A percentile compares a stretch with the other conserved stretches of the same genome.
phyloP scores from a whole-genome alignment of 108 stramenopile species.

The Nitzschia palea region DNA sequence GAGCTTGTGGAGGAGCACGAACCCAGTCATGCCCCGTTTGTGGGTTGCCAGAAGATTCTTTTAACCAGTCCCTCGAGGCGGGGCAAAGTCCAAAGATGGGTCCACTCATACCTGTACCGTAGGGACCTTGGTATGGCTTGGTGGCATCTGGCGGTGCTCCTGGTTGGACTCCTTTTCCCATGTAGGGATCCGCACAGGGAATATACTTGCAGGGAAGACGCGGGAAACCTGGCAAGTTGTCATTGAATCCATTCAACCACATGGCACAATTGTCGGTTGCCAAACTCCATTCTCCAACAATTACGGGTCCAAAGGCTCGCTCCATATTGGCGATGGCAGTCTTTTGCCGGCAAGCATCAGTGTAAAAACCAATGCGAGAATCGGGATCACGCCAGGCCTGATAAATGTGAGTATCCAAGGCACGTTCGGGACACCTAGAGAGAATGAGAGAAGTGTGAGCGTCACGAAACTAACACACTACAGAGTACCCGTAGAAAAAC shows the following conservation, averaged over 20 bases:
- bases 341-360: slow-evolving; percentile 82
- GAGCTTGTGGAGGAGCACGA: slow-evolving; percentile 68
- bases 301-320: slow-evolving; percentile 77
- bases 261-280: slow-evolving; percentile 89
- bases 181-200: slow-evolving; percentile 83
- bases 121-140: slow-evolving; percentile 78
- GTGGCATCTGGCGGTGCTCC: slow-evolving; percentile 82
- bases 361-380: slow-evolving; percentile 71
- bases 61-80: slow-evolving; percentile 77
- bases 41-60: slow-evolving; percentile 57
- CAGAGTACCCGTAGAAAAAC: background rate
- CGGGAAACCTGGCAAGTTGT: slow-evolving; percentile 81
- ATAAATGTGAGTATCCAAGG: slow-evolving; percentile 92
- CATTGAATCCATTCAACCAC: slow-evolving; percentile 97
- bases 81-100: slow-evolving; percentile 80
- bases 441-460: background rate
- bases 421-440: slow-evolving; percentile 76
- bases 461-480: background rate
- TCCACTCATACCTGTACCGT: slow-evolving; percentile 84
- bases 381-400: slow-evolving; percentile 91
- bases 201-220: slow-evolving; percentile 80
- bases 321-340: slow-evolving; percentile 75
- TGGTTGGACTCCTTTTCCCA: slow-evolving; percentile 81
- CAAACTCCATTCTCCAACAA: slow-evolving; percentile 93
- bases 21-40: slow-evolving; percentile 67